Evolutionary conservation across 192 early-diverging fungal genomes (phyloP).

Genomic region (Obelidium mucronatum): DNA sequence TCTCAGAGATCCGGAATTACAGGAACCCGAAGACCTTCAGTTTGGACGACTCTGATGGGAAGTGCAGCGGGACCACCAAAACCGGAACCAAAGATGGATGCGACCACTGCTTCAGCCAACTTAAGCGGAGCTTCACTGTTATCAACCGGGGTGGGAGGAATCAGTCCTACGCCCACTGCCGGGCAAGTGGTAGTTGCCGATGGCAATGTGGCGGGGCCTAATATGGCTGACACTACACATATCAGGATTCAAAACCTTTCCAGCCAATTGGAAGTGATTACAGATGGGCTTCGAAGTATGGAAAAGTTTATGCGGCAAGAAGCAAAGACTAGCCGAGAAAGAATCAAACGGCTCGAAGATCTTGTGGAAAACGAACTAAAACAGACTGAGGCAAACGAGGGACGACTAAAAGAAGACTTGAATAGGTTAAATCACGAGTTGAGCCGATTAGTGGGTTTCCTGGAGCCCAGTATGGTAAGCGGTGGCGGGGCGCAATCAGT

Average conservation of each 20-base stretch:
- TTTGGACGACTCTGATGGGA: slow-evolving; percentile 14
- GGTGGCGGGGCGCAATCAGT: too few relatives aligned
- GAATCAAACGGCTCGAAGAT: slow-evolving; percentile 29
- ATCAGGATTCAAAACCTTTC: background rate
- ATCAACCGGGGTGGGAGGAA: background rate
- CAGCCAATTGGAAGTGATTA: slow-evolving; percentile 14
- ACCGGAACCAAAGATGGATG: background rate
- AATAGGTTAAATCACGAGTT: background rate
- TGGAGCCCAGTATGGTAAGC: background rate
- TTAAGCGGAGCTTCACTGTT: background rate
- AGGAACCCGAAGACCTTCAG: slow-evolving; percentile 1
- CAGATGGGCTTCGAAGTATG: slow-evolving; percentile 7
- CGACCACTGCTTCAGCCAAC: background rate
- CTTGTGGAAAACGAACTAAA: slow-evolving; percentile 25
- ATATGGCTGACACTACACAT: too few relatives aligned
- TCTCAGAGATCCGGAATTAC: too few relatives aligned
- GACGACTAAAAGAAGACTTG: slow-evolving; percentile 11
- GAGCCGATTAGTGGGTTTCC: background rate
- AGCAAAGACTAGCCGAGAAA: slow-evolving; percentile 26
- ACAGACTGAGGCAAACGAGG: background rate
- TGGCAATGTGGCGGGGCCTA: too few relatives aligned
- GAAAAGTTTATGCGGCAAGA: slow-evolving; percentile 25
- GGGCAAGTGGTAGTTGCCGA: too few relatives aligned
- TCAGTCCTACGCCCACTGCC: background rate
- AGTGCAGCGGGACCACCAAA: background rate